Percentiles rank a stretch among this genome's conserved stretches.
These are phyloP conservation scores for Monilinia aucupariae DNA, from an alignment of 2,329 filamentous ascomycete genomes.

Conservation along the genomic window DNA sequence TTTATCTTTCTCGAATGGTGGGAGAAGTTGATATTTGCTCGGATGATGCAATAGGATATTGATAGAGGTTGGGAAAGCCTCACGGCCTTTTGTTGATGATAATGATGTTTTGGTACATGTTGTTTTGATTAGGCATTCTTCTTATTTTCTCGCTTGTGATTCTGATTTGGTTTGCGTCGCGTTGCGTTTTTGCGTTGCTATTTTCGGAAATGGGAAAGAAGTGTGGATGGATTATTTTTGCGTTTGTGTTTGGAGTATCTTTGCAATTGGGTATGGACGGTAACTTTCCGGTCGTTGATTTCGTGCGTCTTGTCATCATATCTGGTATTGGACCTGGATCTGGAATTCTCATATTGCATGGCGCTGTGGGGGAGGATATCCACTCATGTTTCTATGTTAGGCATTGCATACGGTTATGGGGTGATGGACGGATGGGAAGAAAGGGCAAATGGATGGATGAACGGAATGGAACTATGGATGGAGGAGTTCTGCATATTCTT, in stretches of 20 bases:
- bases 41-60: neutral
- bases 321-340: constrained; percentile 6
- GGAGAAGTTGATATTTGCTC: constrained; percentile 8
- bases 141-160: neutral
- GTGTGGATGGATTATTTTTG: constrained; percentile 10
- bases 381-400: neutral
- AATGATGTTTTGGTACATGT: constrained; percentile 16
- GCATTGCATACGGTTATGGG: constrained; percentile 6
- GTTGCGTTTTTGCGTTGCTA: constrained; percentile 9
- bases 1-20: constrained; percentile 5
- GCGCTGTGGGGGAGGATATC: constrained; percentile 6
- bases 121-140: constrained; percentile 3
- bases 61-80: constrained; percentile 13
- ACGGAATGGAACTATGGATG: neutral
- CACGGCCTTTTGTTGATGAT: constrained; percentile 13
- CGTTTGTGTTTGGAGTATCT: constrained; percentile 10
- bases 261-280: neutral
- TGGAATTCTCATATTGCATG: neutral
- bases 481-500: neutral
- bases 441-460: neutral
- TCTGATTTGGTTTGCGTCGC: constrained; percentile 3
- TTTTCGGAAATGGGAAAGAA: neutral
- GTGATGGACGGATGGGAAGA: neutral
- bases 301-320: neutral
- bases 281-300: neutral